Evolutionary conservation across 306 rosid species (phyloP), one percentile per base, ranked within the genome.

Genomic region (Hippophae gyantsensis): DNA sequence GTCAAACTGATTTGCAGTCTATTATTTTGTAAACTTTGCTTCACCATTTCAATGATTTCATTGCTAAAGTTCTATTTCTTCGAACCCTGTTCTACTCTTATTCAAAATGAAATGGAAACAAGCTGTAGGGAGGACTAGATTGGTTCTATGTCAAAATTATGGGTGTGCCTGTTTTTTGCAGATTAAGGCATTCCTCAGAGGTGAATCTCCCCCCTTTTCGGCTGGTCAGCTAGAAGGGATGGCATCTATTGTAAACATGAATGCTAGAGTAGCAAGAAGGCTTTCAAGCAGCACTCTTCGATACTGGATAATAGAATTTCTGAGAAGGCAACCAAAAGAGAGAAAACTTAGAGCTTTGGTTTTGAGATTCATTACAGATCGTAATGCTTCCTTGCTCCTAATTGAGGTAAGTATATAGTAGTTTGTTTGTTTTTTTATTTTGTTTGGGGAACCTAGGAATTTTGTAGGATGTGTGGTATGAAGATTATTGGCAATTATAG

Each of bases 241-340:
- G 53, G 88, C 94, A 49, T 78, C 94, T 27, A 73, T 13, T 66
- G 81, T 79, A 50, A 84, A 82, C 72, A 83, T 80, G 58, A 81
- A 72, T 68, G 40, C 65, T 62, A 88, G 82, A 79, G 53, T 83
- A 66, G 90, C 70, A 68, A 93, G 75, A 78, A 89, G 63, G 71
- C 97, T 93, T 60, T 63, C 76, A 66, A 66, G 49, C 77, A 75
- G 65, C 64, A 86, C 95, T 65, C 95, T 86, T 56, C 88, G 95
- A 13, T 88, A 93, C 69, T 93, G 99, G 99, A 79, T 84, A 59
- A 61, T 93, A 54, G 95, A 93, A 82, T 86, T 70, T 79, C 84
- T 88, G 63, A 76, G 97, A 72, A 80, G 86, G 77, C 95, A 84
- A 70, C 82, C 97, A 9, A 86, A 81, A 77, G 85, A 75, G 62